A percentile compares a stretch with the other conserved stretches of the same genome.
Evolutionary conservation across 345 rosid genomes (phyloP).

Genomic region (Brassica juncea): DNA sequence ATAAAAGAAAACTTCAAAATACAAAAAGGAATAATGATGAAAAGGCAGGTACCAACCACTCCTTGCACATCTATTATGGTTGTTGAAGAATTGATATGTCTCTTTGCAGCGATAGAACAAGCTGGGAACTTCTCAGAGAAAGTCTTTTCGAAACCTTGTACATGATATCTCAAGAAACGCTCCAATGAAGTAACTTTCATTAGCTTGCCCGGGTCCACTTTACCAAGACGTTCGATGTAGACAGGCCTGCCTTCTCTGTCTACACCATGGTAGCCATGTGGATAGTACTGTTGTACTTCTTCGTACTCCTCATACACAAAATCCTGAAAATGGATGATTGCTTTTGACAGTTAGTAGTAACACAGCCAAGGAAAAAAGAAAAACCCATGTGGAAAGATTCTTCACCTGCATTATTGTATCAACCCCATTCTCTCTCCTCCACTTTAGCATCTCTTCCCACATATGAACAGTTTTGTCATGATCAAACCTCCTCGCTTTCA

Average conservation of each 20-base stretch:
- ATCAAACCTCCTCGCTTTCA: conserved; percentile 89
- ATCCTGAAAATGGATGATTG: conserved; percentile 53
- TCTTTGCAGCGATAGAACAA: conserved; percentile 81
- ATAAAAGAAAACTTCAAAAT: not conserved
- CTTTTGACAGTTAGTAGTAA: conserved; percentile 15
- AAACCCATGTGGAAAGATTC: conserved; percentile 22
- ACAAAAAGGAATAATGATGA: no score
- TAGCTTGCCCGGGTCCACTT: conserved; percentile 73
- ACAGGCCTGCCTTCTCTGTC: conserved; percentile 88
- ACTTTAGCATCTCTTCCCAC: conserved; percentile 95
- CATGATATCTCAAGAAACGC: conserved; percentile 83
- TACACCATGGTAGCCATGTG: conserved; percentile 97
- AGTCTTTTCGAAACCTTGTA: conserved; percentile 89
- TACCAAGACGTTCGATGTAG: conserved; percentile 83
- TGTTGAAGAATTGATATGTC: conserved; percentile 69
- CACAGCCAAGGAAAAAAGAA: conserved; percentile 10
- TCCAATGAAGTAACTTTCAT: conserved; percentile 85
- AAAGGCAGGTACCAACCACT: conserved; percentile 52
- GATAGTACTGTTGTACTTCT: conserved; percentile 77
- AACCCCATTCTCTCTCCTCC: conserved; percentile 79
- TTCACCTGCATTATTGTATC: conserved; percentile 82
- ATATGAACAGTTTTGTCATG: conserved; percentile 71
- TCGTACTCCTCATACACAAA: conserved; percentile 79
- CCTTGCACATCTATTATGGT: conserved; percentile 90
- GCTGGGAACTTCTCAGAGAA: conserved; percentile 91